phyloP scores from a whole-genome alignment of 345 rosid species.

The Gynandropsis gynandra region DNA sequence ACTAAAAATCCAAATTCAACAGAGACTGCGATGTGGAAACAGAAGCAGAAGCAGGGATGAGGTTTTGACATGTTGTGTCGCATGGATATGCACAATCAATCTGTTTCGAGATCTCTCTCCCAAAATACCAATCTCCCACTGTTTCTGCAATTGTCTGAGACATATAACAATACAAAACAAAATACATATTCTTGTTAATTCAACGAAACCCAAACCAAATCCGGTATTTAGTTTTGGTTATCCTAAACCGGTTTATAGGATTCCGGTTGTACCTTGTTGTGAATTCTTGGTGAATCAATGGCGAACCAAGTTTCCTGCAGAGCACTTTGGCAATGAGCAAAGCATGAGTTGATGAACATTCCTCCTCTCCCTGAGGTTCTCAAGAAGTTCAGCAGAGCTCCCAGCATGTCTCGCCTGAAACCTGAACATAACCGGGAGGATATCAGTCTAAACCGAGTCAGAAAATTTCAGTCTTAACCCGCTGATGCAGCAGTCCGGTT shows the following conservation, averaged over 20 bases:
- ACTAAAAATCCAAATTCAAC: constrained; percentile 19
- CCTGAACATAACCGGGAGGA: constrained; percentile 29
- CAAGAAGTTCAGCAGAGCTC: constrained; percentile 38
- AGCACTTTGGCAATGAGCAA: constrained; percentile 97
- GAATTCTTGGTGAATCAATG: constrained; percentile 56
- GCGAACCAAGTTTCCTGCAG: constrained; percentile 82
- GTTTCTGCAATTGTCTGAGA: constrained; percentile 77
- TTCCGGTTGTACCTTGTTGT: constrained; percentile 45
- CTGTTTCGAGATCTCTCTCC: constrained; percentile 44
- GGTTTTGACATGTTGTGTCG: constrained; percentile 62
- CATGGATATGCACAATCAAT: constrained; percentile 82
- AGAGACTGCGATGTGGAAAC: constrained; percentile 11
- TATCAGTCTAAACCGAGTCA: neutral
- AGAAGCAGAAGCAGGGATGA: constrained; percentile 37
- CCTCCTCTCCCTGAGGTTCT: constrained; percentile 46
- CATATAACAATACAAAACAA: too few species aligned
- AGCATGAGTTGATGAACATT: constrained; percentile 86
- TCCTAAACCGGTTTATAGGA: neutral
- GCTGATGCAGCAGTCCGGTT: too few species aligned
- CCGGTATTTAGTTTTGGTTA: neutral
- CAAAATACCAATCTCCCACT: constrained; percentile 90
- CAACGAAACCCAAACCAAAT: neutral
- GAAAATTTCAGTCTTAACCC: too few species aligned
- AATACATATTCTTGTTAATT: neutral
- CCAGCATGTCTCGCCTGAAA: constrained; percentile 69